These are phyloP conservation scores for Acacia melanoxylon DNA, from an alignment of 306 rosid genomes.

Conservation along the genomic window DNA sequence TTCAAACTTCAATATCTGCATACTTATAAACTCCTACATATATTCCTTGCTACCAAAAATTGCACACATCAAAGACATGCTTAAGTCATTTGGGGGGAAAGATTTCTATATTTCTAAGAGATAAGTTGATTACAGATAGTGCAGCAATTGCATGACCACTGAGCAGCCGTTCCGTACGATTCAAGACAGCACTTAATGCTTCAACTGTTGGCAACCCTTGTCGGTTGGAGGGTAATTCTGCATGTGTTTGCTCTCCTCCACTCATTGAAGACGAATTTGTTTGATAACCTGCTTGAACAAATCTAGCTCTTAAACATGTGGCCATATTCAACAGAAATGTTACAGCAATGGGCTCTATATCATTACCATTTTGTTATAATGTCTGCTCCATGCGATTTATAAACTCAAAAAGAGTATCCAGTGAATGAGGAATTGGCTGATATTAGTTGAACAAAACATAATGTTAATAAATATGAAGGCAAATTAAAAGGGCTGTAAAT, in stretches of 20 bases:
- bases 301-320: constrained; percentile 20
- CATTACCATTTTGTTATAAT: constrained; percentile 66
- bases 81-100: not conserved
- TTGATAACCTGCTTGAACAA: constrained; percentile 47
- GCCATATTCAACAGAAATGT: constrained; percentile 20
- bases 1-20: constrained; percentile 8
- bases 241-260: constrained; percentile 48
- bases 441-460: constrained; percentile 15
- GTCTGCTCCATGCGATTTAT: constrained; percentile 78
- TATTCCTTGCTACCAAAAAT: not conserved
- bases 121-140: constrained; percentile 69
- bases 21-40: not conserved
- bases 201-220: constrained; percentile 85
- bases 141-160: constrained; percentile 72
- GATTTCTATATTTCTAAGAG: constrained; percentile 20
- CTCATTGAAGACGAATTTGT: constrained; percentile 50
- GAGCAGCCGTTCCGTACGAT: constrained; percentile 67
- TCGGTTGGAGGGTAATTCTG: constrained; percentile 72
- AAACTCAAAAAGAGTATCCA: constrained; percentile 80
- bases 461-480: constrained; percentile 22
- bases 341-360: constrained; percentile 6
- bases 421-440: constrained; percentile 90
- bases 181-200: constrained; percentile 76
- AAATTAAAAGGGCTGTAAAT: constrained; percentile 1
- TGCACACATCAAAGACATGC: constrained; percentile 12